Base-by-base conservation (phyloP, 78 protist genomes). In the Monosiga brevicollis region DNA sequence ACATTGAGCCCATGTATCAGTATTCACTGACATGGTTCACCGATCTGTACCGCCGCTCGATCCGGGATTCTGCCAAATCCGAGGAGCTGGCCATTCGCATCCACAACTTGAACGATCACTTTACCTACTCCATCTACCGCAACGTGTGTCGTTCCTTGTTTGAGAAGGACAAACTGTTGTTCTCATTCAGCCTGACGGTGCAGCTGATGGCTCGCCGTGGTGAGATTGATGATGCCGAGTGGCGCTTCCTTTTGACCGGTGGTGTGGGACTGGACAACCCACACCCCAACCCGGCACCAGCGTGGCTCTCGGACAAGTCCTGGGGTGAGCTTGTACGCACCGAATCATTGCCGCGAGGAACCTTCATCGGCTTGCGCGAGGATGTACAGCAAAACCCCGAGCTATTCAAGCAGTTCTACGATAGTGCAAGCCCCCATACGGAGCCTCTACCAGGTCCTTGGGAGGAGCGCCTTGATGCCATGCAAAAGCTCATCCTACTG, bases 401-500 rank as follows among this genome's bases (percentile, higher is more conserved):
- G 3, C 40, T 2, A 39, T 89, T 83, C 90, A 11, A 55, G 78
- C 70, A 6, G 9, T 0, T 85, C 20, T 87, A 76, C 76, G 91
- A 89, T 36, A 0, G 83, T 15, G 36, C 86, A 0, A 41, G 39
- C 25, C 87, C 91, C 49, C 83, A 73, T 1, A 39, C 40, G 74
- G 29, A 24, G 9, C 39, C 43, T 6, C 0, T 9, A 0, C 74
- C 85, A 10, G 70, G 37, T 32, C 77, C 49, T 29, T 42, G 81
- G 86, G 34, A 78, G 36, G 75, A 42, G 77, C 0, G 20, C 1
- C 83, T 91, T 34, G 84, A 79, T 80, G 11, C 24, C 3, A 85
- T 95, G 81, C 79, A 83, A 41, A n/a, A 76, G 74, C 86, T 95
- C 85, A 89, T 95, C 42, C 42, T 95, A 0, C 91, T 91, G 40